Conservation (phyloP, 345 rosid genomes). For the Syzygium oleosum region DNA sequence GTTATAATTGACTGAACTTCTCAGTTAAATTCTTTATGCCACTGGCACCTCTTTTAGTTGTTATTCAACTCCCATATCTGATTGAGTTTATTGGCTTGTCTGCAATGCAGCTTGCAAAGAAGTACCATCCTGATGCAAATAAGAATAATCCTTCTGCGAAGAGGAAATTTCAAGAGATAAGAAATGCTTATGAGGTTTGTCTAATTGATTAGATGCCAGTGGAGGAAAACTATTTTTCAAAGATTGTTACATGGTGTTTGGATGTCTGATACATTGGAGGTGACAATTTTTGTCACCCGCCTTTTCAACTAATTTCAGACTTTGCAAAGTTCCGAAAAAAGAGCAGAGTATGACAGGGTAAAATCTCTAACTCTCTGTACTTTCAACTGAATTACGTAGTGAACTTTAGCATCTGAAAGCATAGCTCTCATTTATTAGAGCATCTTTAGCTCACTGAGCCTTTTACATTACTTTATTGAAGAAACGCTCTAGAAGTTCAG, state of each 20-base stretch:
- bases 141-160: constrained; percentile 79
- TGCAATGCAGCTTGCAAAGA: constrained; percentile 78
- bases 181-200: constrained; percentile 82
- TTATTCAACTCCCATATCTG: background rate
- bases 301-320: constrained; percentile 34
- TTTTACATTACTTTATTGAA: constrained; percentile 1
- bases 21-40: background rate
- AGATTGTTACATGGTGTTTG: background rate
- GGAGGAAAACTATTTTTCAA: background rate
- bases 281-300: background rate
- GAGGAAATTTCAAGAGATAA: constrained; percentile 77
- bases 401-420: background rate
- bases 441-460: background rate
- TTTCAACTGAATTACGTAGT: background rate
- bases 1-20: background rate
- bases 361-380: background rate
- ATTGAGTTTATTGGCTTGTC: background rate
- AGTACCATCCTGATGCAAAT: constrained; percentile 91
- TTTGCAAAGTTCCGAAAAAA: constrained; percentile 52
- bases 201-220: background rate
- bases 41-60: background rate
- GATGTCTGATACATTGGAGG: background rate
- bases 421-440: background rate
- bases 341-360: constrained; percentile 69
- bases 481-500: constrained; percentile 35